These are phyloP conservation scores for Closterium sp. DNA, from an alignment of 139 green algal species.

Conservation along the genomic window DNA sequence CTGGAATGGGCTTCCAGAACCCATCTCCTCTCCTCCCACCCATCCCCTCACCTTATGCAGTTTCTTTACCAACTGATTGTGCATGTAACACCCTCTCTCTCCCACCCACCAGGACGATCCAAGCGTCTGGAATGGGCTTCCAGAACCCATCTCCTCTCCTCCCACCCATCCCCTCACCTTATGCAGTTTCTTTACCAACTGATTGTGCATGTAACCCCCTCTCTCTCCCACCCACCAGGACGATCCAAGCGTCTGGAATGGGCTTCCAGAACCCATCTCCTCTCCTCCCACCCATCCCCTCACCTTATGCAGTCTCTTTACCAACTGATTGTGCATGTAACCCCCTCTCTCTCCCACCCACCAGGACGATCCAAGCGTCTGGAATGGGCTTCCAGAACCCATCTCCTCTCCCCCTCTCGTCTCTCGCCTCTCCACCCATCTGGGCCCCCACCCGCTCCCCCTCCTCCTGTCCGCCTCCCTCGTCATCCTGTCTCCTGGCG, in stretches of 20 bases:
- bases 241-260: neutral
- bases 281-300: neutral
- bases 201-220: too few species aligned
- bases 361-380: neutral
- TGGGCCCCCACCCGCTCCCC: slow-evolving; percentile 18
- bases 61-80: neutral
- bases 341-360: neutral
- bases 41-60: neutral
- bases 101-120: neutral
- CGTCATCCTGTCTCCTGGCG: slow-evolving; percentile 54
- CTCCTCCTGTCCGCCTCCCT: slow-evolving; percentile 23
- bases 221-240: neutral
- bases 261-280: neutral
- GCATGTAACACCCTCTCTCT: too few species aligned
- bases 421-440: neutral
- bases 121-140: neutral
- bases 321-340: too few species aligned
- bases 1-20: neutral
- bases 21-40: neutral
- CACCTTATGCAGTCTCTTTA: neutral
- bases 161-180: neutral
- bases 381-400: neutral
- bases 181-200: neutral
- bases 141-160: neutral
- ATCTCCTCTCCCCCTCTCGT: neutral